phyloP scores from a whole-genome alignment of 306 rosid genomes.

The Abrus precatorius region DNA sequence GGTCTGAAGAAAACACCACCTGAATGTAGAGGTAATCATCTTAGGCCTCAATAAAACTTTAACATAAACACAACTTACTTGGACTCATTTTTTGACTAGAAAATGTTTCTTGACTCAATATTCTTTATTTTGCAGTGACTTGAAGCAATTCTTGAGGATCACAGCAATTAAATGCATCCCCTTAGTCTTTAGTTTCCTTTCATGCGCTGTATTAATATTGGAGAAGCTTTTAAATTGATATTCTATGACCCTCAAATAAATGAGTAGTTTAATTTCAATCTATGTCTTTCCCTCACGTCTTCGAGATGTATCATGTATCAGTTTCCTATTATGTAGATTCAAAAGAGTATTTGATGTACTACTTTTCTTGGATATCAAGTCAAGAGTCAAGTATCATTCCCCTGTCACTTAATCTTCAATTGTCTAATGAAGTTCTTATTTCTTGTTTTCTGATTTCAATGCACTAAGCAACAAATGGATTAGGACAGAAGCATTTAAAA shows the following conservation, averaged over 20 bases:
- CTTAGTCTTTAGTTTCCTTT: constrained; percentile 5
- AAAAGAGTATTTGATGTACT: constrained; percentile 24
- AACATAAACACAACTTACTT: neutral
- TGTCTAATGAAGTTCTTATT: neutral
- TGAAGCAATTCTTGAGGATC: constrained; percentile 47
- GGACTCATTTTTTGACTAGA: constrained; percentile 3
- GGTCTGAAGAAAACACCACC: constrained; percentile 55
- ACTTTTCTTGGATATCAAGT: neutral
- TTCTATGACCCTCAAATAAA: constrained; percentile 16
- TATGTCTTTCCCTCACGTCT: neutral
- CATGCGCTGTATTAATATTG: neutral
- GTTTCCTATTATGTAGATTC: constrained; percentile 20
- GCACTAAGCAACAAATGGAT: neutral
- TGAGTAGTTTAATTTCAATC: constrained; percentile 19
- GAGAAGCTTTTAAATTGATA: constrained; percentile 36
- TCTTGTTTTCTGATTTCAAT: constrained; percentile 17
- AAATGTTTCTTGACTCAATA: constrained; percentile 14
- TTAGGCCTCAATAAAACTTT: neutral
- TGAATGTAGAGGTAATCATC: constrained; percentile 61
- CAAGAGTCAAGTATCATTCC: neutral
- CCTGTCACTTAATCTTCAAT: neutral
- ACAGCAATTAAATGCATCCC: constrained; percentile 20
- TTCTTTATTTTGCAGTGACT: constrained; percentile 45
- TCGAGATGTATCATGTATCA: constrained; percentile 33
- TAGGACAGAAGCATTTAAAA: neutral